phyloP scores from a whole-genome alignment of 495 filamentous ascomycete genomes.

The Astrothelium subdiscretum region DNA sequence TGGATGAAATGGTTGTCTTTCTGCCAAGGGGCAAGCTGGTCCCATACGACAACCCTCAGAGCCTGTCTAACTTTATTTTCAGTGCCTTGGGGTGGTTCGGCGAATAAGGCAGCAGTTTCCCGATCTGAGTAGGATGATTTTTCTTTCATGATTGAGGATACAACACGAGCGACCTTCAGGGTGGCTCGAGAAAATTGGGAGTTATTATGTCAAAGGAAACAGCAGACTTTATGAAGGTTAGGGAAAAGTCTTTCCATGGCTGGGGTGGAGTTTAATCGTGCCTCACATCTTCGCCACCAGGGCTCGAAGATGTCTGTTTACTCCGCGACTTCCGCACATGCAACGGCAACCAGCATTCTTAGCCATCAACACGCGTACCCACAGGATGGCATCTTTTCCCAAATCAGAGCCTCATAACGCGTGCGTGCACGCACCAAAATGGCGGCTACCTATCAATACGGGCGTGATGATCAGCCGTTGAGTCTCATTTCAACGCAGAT shows the following conservation, averaged over 20 bases:
- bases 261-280: not conserved
- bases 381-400: not conserved
- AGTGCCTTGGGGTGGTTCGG: not conserved
- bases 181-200: not conserved
- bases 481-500: slow-evolving; percentile 10
- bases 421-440: not conserved
- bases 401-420: not conserved
- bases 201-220: not conserved
- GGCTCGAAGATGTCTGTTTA: not conserved
- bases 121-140: slow-evolving; percentile 7
- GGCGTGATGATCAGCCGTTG: not conserved
- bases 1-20: slow-evolving; percentile 69
- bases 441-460: not conserved
- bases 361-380: not conserved
- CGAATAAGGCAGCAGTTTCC: not conserved
- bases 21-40: slow-evolving; percentile 58
- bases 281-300: not conserved
- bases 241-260: not conserved
- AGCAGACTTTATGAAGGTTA: not conserved
- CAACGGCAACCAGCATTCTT: not conserved
- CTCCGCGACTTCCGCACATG: not conserved
- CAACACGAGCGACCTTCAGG: not conserved
- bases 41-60: slow-evolving; percentile 39
- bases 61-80: slow-evolving; percentile 12
- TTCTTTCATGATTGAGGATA: slow-evolving; percentile 15